A percentile compares a stretch with the other conserved stretches of the same genome.
Conservation (phyloP, 331 rosid genomes). For the Malus hybrid region DNA sequence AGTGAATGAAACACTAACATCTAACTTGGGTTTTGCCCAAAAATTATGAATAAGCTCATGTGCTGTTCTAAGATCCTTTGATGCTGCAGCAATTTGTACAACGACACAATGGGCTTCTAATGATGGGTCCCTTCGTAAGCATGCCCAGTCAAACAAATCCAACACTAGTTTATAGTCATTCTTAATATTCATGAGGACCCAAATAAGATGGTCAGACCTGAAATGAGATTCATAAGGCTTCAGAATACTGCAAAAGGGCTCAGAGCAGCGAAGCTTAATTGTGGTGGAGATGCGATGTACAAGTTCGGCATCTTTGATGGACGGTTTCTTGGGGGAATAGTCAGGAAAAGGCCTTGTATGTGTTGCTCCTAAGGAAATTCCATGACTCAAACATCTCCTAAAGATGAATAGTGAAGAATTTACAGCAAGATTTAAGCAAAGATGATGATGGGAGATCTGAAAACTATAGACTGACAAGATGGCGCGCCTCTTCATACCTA, state of each 20-base stretch:
- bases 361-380: slow-evolving; percentile 23
- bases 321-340: slow-evolving; percentile 65
- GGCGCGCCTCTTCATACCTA: slow-evolving; percentile 51
- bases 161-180: slow-evolving; percentile 58
- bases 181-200: slow-evolving; percentile 67
- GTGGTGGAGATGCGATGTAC: slow-evolving; percentile 56
- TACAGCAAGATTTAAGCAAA: slow-evolving; percentile 4
- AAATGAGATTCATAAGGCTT: slow-evolving; percentile 59
- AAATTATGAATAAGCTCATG: slow-evolving; percentile 52
- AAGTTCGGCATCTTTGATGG: slow-evolving; percentile 55
- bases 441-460: slow-evolving; percentile 8
- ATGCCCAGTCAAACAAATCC: slow-evolving; percentile 70
- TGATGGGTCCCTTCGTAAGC: slow-evolving; percentile 45
- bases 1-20: slow-evolving; percentile 20
- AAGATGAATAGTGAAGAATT: slow-evolving; percentile 9
- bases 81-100: slow-evolving; percentile 55
- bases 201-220: slow-evolving; percentile 53
- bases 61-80: slow-evolving; percentile 56
- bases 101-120: slow-evolving; percentile 71
- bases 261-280: slow-evolving; percentile 59
- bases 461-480: slow-evolving; percentile 21
- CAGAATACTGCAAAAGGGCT: slow-evolving; percentile 49
- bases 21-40: slow-evolving; percentile 53
- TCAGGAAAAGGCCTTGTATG: slow-evolving; percentile 76
- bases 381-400: slow-evolving; percentile 22